phyloP scores from a whole-genome alignment of 1,139 yeast species.

The Yamadazyma mexicana region DNA sequence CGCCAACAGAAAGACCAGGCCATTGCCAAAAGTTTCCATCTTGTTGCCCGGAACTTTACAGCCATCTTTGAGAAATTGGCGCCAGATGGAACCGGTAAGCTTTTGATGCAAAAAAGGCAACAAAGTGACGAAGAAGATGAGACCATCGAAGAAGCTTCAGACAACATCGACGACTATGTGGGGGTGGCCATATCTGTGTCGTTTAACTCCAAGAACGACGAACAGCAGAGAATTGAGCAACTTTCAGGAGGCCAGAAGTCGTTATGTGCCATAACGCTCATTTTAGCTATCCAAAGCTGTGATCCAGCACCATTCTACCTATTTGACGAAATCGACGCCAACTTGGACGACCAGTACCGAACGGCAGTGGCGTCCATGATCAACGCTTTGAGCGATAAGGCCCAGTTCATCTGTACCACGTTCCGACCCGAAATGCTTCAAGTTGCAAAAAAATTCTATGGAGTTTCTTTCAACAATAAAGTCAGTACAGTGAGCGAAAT shows the following conservation, averaged over 20 bases:
- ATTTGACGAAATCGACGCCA: conserved; percentile 96
- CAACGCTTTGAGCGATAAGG: conserved; percentile 57
- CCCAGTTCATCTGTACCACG: conserved; percentile 95
- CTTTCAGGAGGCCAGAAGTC: conserved; percentile 97
- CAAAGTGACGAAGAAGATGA: conserved; percentile 10
- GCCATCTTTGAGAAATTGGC: conserved; percentile 78
- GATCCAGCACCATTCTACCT: conserved; percentile 97
- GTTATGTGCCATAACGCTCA: conserved; percentile 88
- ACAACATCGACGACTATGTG: conserved; percentile 57
- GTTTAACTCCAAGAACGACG: conserved; percentile 83
- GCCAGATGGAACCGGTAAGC: conserved; percentile 77
- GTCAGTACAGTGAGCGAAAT: conserved; percentile 79
- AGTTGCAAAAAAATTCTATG: conserved; percentile 84
- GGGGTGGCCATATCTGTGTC: conserved; percentile 91
- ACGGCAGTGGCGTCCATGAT: conserved; percentile 83
- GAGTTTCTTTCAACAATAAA: conserved; percentile 81
- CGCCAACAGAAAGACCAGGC: conserved; percentile 84
- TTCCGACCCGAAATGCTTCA: conserved; percentile 91
- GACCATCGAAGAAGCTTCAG: conserved; percentile 19
- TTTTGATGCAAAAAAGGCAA: conserved; percentile 59
- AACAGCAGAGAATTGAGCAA: conserved; percentile 87
- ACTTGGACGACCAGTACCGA: conserved; percentile 89
- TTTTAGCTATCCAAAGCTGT: conserved; percentile 88
- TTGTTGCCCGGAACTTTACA: conserved; percentile 72
- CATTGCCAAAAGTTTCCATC: conserved; percentile 72